A percentile compares a stretch with the other conserved stretches of the same genome.
Conservation (phyloP, 2,329 filamentous ascomycete species). For the Scytalidium lignicola region DNA sequence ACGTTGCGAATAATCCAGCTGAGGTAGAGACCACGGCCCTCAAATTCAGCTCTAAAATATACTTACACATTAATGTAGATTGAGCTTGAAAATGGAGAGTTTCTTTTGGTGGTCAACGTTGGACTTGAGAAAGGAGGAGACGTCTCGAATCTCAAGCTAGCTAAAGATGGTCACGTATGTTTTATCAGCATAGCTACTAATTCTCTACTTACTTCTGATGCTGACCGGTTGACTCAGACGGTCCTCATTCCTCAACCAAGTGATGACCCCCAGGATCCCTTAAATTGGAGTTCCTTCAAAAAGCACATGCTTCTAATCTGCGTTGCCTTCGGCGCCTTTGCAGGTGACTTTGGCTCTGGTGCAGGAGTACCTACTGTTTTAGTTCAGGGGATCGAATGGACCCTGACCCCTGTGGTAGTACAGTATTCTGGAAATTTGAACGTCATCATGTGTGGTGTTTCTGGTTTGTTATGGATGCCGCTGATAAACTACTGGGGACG, state of each 20-base stretch:
- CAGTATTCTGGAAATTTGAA: conserved; percentile 35
- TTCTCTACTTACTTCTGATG: too few species aligned
- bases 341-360: conserved; percentile 32
- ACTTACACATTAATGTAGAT: too few species aligned
- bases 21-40: too few species aligned
- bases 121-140: too few species aligned
- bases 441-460: conserved; percentile 21
- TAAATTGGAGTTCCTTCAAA: conserved; percentile 26
- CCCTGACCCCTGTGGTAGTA: conserved; percentile 31
- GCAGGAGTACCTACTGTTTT: conserved; percentile 9
- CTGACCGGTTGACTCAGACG: too few species aligned
- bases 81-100: too few species aligned
- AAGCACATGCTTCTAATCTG: conserved; percentile 8
- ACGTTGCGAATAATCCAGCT: too few species aligned
- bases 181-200: too few species aligned
- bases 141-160: too few species aligned
- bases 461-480: background rate
- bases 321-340: conserved; percentile 7
- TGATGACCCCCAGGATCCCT: conserved; percentile 29
- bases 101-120: too few species aligned
- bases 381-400: conserved; percentile 30
- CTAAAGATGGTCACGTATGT: too few species aligned
- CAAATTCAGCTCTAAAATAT: too few species aligned
- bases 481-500: background rate
- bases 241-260: conserved; percentile 33